Base-by-base conservation (phyloP, 1,284 basidiomycete genomes). In the Apiotrichum mycotoxinovorans region DNA sequence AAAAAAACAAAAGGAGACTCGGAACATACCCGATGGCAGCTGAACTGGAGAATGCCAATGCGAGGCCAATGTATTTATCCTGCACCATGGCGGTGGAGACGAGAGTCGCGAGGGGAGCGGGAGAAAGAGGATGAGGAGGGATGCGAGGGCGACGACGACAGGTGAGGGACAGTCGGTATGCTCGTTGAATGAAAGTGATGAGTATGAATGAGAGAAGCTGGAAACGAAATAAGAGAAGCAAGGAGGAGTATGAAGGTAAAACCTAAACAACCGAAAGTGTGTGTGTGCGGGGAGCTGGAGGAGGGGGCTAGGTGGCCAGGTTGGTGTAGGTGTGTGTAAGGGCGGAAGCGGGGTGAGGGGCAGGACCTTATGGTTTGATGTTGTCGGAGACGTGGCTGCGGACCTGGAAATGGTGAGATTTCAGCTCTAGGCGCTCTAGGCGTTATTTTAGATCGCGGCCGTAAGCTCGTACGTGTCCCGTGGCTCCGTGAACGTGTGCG, bases 1-100 rank as follows among this genome's bases (percentile, higher is more conserved):
- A 20, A 15, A 5, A 25, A 3, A 14, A 22, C 22, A 23, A 33
- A 33, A 12, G 11, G 20, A 10, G 44, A 33, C 7, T 7, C 30
- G 30, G 4, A n/a, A 54, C 57, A 25, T 45, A 61, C 57, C 57
- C 58, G 47, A 58, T 58, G n/a, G 54, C 42, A n/a, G 50, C 51
- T 23, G 59, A 61, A 18, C 51, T 58, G 22, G 87, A 86, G 56
- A 95, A 78, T 46, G 93, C 92, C 54, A 97, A 83, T 18, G 83
- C 82, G 52, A 96, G 83, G 26, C 93, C 93, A 56, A 96, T 91
- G 74, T 91, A 93, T 79, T 91, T 94, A 78, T 93, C 90, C 68
- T 93, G 86, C 33, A 63, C 40, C 58, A 62, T 62, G 44, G 38
- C 33, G 42, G n/a, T n/a, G 30, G n/a, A 11, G 15, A 4, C 33